Conservation (phyloP, 2,329 filamentous ascomycete species). For the Bipolaris oryzae region DNA sequence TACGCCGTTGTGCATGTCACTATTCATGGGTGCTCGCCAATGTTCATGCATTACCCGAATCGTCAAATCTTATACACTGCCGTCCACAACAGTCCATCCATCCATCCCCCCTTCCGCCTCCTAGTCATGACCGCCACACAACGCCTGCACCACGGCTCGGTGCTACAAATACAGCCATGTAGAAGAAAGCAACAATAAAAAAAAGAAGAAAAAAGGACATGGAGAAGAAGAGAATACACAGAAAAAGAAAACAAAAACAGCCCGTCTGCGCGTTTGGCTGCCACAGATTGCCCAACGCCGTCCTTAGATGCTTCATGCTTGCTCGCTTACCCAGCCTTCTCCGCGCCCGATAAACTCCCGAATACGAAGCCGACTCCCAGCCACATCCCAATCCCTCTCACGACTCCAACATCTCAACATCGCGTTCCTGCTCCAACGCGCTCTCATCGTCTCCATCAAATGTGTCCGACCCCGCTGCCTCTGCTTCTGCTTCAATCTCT, state of each 20-base stretch:
- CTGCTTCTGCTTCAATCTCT: constrained; percentile 5
- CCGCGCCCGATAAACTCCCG: constrained; percentile 25
- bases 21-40: constrained; percentile 7
- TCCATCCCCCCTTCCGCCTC: not conserved
- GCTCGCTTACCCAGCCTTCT: constrained; percentile 18
- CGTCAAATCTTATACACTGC: constrained; percentile 11
- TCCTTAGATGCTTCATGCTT: constrained; percentile 22
- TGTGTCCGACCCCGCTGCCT: constrained; percentile 17
- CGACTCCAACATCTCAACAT: constrained; percentile 43
- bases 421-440: constrained; percentile 24
- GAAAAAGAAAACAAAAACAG: constrained; percentile 5
- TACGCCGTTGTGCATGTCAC: constrained; percentile 11
- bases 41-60: constrained; percentile 14
- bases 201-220: not conserved
- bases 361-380: constrained; percentile 9
- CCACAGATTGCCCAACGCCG: constrained; percentile 33
- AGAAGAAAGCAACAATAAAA: not conserved
- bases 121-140: constrained; percentile 3
- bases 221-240: not conserved
- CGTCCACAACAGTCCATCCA: not conserved
- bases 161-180: not conserved
- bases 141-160: not conserved
- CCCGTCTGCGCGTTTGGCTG: constrained; percentile 3
- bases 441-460: constrained; percentile 36
- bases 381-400: constrained; percentile 14